phyloP scores from a whole-genome alignment of 2,329 filamentous ascomycete species.

The Aspergillus pseudonomiae region DNA sequence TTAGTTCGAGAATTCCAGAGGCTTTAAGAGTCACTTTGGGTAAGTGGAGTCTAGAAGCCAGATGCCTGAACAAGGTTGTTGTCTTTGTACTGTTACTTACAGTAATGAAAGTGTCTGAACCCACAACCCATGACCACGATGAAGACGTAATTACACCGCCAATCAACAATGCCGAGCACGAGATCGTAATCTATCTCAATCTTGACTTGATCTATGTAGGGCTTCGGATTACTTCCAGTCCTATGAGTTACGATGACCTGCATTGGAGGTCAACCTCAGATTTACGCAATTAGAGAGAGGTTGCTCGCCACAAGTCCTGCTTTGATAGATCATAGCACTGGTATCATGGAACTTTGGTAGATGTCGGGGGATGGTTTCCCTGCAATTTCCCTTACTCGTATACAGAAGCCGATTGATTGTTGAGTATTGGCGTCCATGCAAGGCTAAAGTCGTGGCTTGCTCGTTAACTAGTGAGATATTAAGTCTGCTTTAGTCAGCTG shows the following conservation, averaged over 20 bases:
- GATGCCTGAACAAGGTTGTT: background rate
- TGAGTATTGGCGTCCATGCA: conserved; percentile 1
- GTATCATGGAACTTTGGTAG: background rate
- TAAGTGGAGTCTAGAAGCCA: background rate
- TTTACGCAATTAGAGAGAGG: background rate
- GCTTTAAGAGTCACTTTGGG: background rate
- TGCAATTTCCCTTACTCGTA: background rate
- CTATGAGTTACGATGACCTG: background rate
- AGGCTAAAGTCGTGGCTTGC: background rate
- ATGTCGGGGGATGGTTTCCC: background rate
- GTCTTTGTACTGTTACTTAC: background rate
- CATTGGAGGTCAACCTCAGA: background rate
- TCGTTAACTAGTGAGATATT: background rate
- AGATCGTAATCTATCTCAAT: background rate
- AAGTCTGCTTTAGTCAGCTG: conserved; percentile 7
- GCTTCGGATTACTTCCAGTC: background rate
- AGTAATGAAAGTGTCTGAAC: background rate
- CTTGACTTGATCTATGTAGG: background rate
- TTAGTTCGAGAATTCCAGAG: background rate
- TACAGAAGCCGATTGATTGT: background rate
- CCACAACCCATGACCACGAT: background rate
- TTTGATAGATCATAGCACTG: background rate
- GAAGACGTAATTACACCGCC: conserved; percentile 16
- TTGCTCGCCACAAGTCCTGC: background rate
- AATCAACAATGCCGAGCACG: conserved; percentile 8